phyloP scores from a whole-genome alignment of 228 moss, liverwort and hornwort species.

The Sphagnum fallax region DNA sequence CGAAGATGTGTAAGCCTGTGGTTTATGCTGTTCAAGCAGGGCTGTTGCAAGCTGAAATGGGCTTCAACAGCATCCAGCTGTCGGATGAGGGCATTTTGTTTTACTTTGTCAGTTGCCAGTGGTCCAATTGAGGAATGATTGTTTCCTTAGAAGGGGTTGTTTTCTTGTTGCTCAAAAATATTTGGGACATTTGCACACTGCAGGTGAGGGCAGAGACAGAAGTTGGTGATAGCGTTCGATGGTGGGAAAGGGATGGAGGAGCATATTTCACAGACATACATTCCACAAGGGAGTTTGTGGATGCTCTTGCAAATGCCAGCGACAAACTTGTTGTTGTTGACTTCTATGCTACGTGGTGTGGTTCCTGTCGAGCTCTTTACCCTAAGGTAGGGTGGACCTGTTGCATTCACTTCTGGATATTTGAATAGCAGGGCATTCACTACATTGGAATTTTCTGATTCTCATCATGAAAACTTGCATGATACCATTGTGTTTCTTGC shows the following conservation, averaged over 20 bases:
- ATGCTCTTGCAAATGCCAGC: constrained; percentile 59
- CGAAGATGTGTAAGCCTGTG: too few species aligned
- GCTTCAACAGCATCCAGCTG: too few species aligned
- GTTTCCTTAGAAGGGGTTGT: too few species aligned
- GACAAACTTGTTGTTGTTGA: constrained; percentile 95
- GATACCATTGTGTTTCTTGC: not conserved
- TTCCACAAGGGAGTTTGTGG: constrained; percentile 80
- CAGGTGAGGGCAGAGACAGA: constrained; percentile 26
- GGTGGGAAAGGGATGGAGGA: constrained; percentile 92
- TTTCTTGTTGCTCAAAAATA: too few species aligned
- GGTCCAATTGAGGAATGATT: too few species aligned
- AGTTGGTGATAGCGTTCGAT: constrained; percentile 56
- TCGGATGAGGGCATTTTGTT: too few species aligned
- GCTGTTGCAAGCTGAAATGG: too few species aligned
- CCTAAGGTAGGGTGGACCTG: constrained; percentile 28
- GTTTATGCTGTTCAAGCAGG: too few species aligned
- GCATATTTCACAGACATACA: constrained; percentile 72
- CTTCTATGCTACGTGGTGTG: constrained; percentile 93
- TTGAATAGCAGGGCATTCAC: not conserved
- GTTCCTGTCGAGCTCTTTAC: constrained; percentile 87
- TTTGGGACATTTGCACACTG: not conserved
- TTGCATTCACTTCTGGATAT: too few species aligned
- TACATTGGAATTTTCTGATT: not conserved
- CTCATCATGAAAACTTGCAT: not conserved
- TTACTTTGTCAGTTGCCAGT: too few species aligned